Base-by-base conservation (phyloP, 2,329 filamentous ascomycete species). In the Plectosphaerella cucumerina region DNA sequence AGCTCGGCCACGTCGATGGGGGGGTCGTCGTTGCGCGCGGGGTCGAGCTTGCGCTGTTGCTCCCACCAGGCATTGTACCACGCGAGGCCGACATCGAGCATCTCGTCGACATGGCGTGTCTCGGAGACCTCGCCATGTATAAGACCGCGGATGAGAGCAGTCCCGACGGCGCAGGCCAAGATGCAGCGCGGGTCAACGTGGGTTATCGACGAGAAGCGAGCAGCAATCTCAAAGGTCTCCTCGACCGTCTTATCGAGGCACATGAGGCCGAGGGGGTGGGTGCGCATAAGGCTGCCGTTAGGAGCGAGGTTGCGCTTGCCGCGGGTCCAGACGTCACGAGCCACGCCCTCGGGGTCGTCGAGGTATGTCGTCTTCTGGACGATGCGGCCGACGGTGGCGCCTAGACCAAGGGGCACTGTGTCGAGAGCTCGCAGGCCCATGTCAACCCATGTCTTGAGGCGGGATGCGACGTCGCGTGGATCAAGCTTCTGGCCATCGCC, bases 231-330 rank as follows among this genome's bases (percentile, higher is more conserved):
- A 54, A 76, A 80, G 0, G 71, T 70, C 57, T 75, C 69, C 6
- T 70, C 66, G 9, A 75, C 62, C 1, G 58, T 63, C 44, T 69
- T 62, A 33, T 60, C 59, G 10, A 78, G 50, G 42, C 73, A 75
- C 52, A 80, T 72, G 6, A 79, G 57, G 1, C 76, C 77, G 14
- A 80, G 61, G 0, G 74, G 73, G 50, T 80, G 75, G 9, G 75
- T 80, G 9, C 77, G 60, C 77, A 80, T 80, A 12, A 80, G 56
- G 42, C 73, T 76, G 2, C 77, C 77, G 49, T 81, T 81, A 0
- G 77, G 73, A 0, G 77, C 77, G 4, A 66, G 64, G 4, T 68
- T 59, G 44, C 67, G 67, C 0, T 63, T 64, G 1, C 65, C 62
- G 4, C 66, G 66, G 15, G 67, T 58, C 77, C 77, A 80, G 15